Percentiles rank a stretch among this genome's conserved stretches.
phyloP scores from a whole-genome alignment of 495 filamentous ascomycete species.

The Penicilliopsis zonata region DNA sequence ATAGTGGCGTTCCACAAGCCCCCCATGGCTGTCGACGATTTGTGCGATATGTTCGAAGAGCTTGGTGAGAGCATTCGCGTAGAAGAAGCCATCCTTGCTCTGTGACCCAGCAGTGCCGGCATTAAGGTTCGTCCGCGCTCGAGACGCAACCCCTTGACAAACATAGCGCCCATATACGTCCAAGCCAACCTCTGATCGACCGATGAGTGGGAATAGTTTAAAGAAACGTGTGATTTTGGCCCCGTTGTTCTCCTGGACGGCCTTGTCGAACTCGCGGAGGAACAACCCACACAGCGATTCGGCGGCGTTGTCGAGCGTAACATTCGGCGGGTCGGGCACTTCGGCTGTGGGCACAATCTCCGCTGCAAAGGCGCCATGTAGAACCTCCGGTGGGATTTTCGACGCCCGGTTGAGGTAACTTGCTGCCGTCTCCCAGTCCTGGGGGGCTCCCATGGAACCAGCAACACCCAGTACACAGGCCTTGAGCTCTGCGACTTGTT shows the following conservation, averaged over 20 bases:
- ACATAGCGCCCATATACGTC: slow-evolving; percentile 95
- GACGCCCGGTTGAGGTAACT: slow-evolving; percentile 74
- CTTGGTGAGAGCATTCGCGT: slow-evolving; percentile 79
- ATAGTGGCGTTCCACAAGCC: slow-evolving; percentile 86
- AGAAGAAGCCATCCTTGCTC: slow-evolving; percentile 68
- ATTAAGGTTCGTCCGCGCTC: slow-evolving; percentile 71
- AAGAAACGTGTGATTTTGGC: slow-evolving; percentile 90
- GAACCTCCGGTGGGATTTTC: slow-evolving; percentile 65
- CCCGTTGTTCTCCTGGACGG: slow-evolving; percentile 71
- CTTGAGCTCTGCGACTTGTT: slow-evolving; percentile 93
- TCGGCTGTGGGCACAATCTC: slow-evolving; percentile 91
- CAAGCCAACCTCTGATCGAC: slow-evolving; percentile 73
- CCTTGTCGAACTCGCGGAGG: slow-evolving; percentile 88
- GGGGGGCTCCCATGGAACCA: slow-evolving; percentile 91
- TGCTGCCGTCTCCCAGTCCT: slow-evolving; percentile 97
- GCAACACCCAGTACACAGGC: slow-evolving; percentile 91
- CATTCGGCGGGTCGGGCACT: slow-evolving; percentile 78
- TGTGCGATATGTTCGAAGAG: slow-evolving; percentile 95
- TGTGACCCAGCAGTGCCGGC: slow-evolving; percentile 44
- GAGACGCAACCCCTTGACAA: slow-evolving; percentile 78
- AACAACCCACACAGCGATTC: slow-evolving; percentile 84
- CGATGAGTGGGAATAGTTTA: slow-evolving; percentile 93
- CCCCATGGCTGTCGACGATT: slow-evolving; percentile 84
- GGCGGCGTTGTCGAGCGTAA: slow-evolving; percentile 76
- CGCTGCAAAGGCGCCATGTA: slow-evolving; percentile 78